Percentiles rank a stretch among this genome's conserved stretches.
phyloP scores from a whole-genome alignment of 2,329 filamentous ascomycete genomes.

The Hirsutella thompsonii region DNA sequence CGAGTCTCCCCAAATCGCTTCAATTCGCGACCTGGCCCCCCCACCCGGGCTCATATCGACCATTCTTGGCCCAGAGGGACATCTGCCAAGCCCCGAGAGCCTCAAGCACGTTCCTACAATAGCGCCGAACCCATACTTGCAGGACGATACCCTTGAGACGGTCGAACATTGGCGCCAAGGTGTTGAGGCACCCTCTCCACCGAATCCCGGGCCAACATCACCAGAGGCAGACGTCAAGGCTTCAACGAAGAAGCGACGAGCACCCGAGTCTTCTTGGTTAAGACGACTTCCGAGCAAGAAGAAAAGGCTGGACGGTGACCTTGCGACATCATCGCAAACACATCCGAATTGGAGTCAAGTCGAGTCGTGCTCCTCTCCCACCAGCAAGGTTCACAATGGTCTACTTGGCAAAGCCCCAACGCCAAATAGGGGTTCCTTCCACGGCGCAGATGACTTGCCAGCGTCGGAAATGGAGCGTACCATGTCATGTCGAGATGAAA shows the following conservation, averaged over 20 bases:
- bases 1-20: background rate
- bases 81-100: slow-evolving; percentile 28
- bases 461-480: no score
- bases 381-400: background rate
- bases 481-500: no score
- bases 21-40: background rate
- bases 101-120: slow-evolving; percentile 19
- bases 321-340: background rate
- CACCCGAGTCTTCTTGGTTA: slow-evolving; percentile 17
- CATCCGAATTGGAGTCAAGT: slow-evolving; percentile 1
- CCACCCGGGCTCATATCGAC: slow-evolving; percentile 2
- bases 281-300: slow-evolving; percentile 17
- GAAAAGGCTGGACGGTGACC: slow-evolving; percentile 7
- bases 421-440: background rate
- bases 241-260: slow-evolving; percentile 13
- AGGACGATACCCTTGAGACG: slow-evolving; percentile 16
- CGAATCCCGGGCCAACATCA: slow-evolving; percentile 10
- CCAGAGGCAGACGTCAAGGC: slow-evolving; percentile 1
- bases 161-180: slow-evolving; percentile 20
- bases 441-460: no score
- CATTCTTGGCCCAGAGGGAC: slow-evolving; percentile 17
- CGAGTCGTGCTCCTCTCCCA: background rate
- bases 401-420: background rate
- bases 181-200: slow-evolving; percentile 4
- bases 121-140: slow-evolving; percentile 15